phyloP scores from a whole-genome alignment of 2,329 filamentous ascomycete genomes.

The Alternaria gansuensis region DNA sequence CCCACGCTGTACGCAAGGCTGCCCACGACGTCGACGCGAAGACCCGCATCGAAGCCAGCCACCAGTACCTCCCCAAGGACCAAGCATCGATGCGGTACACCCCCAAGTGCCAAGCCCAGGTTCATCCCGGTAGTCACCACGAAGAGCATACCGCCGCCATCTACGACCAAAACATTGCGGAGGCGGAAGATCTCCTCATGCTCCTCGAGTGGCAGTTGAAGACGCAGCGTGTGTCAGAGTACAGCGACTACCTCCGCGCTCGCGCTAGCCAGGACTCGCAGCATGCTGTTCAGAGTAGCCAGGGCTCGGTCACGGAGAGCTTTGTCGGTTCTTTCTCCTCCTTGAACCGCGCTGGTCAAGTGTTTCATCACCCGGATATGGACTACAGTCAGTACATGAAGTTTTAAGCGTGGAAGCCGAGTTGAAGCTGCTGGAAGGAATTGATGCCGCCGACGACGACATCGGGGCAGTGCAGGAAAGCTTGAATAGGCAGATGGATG shows the following conservation, averaged over 20 bases:
- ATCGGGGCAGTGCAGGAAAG: background rate
- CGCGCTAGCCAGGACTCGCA: conserved; percentile 25
- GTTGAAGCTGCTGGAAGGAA: background rate
- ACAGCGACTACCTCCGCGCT: conserved; percentile 31
- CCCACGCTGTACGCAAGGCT: background rate
- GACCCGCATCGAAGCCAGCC: background rate
- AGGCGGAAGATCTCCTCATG: conserved; percentile 1
- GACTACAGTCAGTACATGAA: conserved; percentile 1
- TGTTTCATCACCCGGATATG: background rate
- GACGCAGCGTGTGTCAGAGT: conserved; percentile 32
- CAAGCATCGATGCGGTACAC: conserved; percentile 3
- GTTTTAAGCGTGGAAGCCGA: background rate
- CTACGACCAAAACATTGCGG: background rate
- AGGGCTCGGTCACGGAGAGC: background rate
- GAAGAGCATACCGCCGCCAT: conserved; percentile 6
- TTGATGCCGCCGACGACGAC: background rate
- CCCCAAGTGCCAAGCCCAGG: background rate
- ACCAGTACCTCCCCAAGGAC: background rate
- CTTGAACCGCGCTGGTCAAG: background rate
- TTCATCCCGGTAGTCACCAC: background rate
- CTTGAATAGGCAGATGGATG: background rate
- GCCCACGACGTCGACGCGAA: background rate
- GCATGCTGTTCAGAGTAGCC: conserved; percentile 14
- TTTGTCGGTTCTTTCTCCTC: background rate
- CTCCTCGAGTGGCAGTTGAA: conserved; percentile 32